Base-by-base conservation (phyloP, 192 early-diverging fungal genomes). In the Entrophospora sp. region DNA sequence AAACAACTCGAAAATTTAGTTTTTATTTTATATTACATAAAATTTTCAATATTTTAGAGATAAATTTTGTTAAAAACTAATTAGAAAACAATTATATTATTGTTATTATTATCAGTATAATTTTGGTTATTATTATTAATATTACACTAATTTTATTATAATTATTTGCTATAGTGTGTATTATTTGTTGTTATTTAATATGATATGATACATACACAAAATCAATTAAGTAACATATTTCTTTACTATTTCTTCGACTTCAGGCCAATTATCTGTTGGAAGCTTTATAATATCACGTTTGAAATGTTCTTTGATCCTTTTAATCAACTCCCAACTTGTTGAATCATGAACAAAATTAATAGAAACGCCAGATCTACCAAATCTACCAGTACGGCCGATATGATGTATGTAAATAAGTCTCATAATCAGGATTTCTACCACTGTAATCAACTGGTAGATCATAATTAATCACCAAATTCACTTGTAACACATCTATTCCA, bases 381-480 rank as follows among this genome's bases (percentile, higher is more conserved):
- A 99, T 46, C 96, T 81, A 56, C 96, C 96, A 1, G 96, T 99
- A 61, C 96, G 87, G 4, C 96, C 96, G 70, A 99, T 97, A 65
- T 95, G 88, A 75, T 99, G 96, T 40, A n/a, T n/a, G n/a, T n/a
- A 98, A 78, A 67, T 99, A 99, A 1, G 96, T 96, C 65, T 97
- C 95, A 24, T 83, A 83, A 66, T 98, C 96, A 0, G 93, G 89
- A 9, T 75, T 68, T 30, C 60, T 71, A 4, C 71, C 72, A 16
- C 74, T 66, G 28, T 68, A 76, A 34, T 89, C 87, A 18, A 89
- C 59, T 8, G 96, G 96, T 43, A 99, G 83, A 67, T 99, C 96
- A 57, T 89, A 97, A 81, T 99, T 99, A 71, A 99, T 85, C 10
- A 99, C 96, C 66, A 95, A 75, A 66, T 90, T 91, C 61, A 98